Conservation (phyloP, 768 basidiomycete genomes). For the Pleurotus sapidus region DNA sequence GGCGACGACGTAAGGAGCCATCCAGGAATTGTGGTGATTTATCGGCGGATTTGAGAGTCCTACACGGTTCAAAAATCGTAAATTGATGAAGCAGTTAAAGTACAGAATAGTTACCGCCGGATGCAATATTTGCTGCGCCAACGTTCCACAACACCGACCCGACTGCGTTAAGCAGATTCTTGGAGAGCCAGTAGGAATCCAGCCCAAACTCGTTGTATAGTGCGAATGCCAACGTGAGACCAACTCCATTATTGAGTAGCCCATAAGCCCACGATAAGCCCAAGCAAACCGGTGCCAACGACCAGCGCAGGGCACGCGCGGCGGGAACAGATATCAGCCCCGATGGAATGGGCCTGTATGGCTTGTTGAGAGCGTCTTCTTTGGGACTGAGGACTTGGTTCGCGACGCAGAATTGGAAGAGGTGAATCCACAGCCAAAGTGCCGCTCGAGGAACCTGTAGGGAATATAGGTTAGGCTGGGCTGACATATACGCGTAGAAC, state of each 20-base stretch:
- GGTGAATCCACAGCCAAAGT: constrained; percentile 43
- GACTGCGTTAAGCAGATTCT: constrained; percentile 11
- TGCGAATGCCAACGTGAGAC: not conserved
- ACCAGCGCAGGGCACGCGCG: constrained; percentile 33
- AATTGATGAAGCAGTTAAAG: not conserved
- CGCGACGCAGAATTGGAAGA: constrained; percentile 39
- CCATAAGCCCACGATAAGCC: constrained; percentile 3
- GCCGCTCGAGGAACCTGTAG: constrained; percentile 11
- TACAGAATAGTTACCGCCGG: not conserved
- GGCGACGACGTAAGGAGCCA: constrained; percentile 1
- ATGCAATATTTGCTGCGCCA: constrained; percentile 8
- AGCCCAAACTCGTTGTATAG: constrained; percentile 9
- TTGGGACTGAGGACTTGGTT: constrained; percentile 39
- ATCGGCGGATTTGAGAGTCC: too few species aligned
- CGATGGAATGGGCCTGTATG: constrained; percentile 41
- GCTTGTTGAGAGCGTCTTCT: constrained; percentile 43
- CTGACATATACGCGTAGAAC: constrained; percentile 20
- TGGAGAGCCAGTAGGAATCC: constrained; percentile 4
- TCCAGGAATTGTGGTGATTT: not conserved
- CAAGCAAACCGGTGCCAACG: constrained; percentile 18
- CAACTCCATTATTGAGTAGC: not conserved
- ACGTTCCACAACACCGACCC: constrained; percentile 10
- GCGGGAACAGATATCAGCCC: constrained; percentile 32
- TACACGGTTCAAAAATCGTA: not conserved
- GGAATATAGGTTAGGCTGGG: constrained; percentile 15